Evolutionary conservation across 2,329 filamentous ascomycete species (phyloP).

Genomic region (Didymellaceae sp.): DNA sequence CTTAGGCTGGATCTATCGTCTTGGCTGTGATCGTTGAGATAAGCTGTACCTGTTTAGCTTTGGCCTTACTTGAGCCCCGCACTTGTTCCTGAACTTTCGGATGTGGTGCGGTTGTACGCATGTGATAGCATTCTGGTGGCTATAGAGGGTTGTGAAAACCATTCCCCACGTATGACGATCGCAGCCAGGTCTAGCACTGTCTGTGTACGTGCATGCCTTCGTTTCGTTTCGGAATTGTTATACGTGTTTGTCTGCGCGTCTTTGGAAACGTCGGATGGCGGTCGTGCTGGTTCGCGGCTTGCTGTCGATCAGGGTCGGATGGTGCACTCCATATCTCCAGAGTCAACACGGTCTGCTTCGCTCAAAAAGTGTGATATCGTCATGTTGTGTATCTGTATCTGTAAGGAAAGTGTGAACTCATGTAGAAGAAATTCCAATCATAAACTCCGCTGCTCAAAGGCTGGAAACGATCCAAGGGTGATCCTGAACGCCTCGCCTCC

Average conservation of each 20-base stretch:
- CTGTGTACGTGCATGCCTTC: too few relatives aligned
- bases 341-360: too few relatives aligned
- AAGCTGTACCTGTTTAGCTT: not conserved
- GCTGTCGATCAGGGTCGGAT: not conserved
- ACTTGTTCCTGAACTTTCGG: not conserved
- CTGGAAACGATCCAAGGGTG: not conserved
- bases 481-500: conserved; percentile 13
- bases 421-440: not conserved
- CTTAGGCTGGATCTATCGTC: not conserved
- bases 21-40: not conserved
- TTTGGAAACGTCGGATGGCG: too few relatives aligned
- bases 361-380: too few relatives aligned
- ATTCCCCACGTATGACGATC: too few relatives aligned
- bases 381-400: not conserved
- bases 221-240: too few relatives aligned
- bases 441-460: conserved; percentile 1
- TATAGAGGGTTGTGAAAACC: not conserved
- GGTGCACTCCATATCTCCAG: not conserved
- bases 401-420: not conserved
- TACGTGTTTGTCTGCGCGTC: too few relatives aligned
- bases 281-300: too few relatives aligned
- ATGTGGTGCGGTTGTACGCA: not conserved
- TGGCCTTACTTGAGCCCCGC: conserved; percentile 1
- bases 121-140: not conserved
- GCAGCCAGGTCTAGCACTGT: too few relatives aligned